Base-by-base conservation (phyloP, 768 basidiomycete genomes). In the Rhodocollybia butyracea region DNA sequence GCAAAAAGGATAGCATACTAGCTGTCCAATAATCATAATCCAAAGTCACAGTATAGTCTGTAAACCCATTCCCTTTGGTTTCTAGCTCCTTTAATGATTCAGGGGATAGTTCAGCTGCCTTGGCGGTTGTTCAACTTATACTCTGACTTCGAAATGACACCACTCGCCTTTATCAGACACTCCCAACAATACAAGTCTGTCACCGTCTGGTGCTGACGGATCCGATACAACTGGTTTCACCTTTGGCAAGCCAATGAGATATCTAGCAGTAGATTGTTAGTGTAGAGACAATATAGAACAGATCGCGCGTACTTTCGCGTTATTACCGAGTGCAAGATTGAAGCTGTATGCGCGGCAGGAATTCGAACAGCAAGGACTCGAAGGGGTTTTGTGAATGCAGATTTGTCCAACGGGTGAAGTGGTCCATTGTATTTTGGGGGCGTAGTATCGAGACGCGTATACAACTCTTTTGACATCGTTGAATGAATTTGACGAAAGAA, bases 1-100 rank as follows among this genome's bases (percentile, higher is more conserved):
- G 21, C 19, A 40, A 48, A 40, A 4, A 17, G 19, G 15, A 21
- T 54, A 54, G 32, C 59, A 41, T 62, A 93, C 94, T 88, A 45
- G 91, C 82, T 2, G 82, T 86, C 96, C 96, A 98, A 68, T 92
- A 88, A 64, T 89, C 79, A 66, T 98, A 98, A 54, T 82, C 79
- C 40, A 98, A 71, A 22, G 85, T 70, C 39, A 98, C 58, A 0
- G 70, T 72, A 63, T 91, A 81, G 15, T 73, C 70, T 7, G 81
- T 74, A n/a, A 92, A 64, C 5, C 80, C 82, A 34, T 74, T 76
- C 3, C 78, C 68, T 60, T 87, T 79, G n/a, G 70, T 68, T 26
- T 76, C 68, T 55, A 97, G 67, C 60, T 85, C 83, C 5, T 78
- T 70, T 46, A 71, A 70, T 39, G 83, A 77, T 30, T 84, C 80